A percentile compares a stretch with the other conserved stretches of the same genome.
Evolutionary conservation across 2,329 filamentous ascomycete species (phyloP).

Genomic region (Grosmannia clavigera): DNA sequence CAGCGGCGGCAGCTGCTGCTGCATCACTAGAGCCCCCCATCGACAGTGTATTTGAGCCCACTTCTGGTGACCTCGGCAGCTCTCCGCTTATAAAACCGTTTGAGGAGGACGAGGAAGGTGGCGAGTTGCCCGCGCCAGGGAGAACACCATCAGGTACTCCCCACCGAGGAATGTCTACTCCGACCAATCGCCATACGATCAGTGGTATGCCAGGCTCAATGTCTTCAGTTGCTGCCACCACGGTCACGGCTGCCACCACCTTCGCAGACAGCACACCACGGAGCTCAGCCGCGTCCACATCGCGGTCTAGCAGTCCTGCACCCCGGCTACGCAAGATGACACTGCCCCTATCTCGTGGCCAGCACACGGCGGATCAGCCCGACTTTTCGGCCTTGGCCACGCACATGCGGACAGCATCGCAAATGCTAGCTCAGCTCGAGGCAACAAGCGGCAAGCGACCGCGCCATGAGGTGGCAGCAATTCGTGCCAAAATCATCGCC

Average conservation of each 20-base stretch:
- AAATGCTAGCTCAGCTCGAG: slow-evolving; percentile 77
- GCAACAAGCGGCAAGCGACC: slow-evolving; percentile 70
- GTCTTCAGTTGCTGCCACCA: slow-evolving; percentile 50
- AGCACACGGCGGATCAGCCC: slow-evolving; percentile 50
- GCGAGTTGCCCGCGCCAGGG: neutral
- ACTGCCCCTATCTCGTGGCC: slow-evolving; percentile 34
- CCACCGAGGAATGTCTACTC: slow-evolving; percentile 2
- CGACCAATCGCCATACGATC: slow-evolving; percentile 5
- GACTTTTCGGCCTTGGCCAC: slow-evolving; percentile 75
- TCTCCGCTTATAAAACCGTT: slow-evolving; percentile 53
- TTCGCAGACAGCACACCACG: slow-evolving; percentile 53
- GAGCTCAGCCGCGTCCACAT: slow-evolving; percentile 56
- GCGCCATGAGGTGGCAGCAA: slow-evolving; percentile 68
- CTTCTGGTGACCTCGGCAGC: slow-evolving; percentile 63
- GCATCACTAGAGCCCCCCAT: slow-evolving; percentile 30
- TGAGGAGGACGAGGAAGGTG: slow-evolving; percentile 29
- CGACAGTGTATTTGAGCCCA: slow-evolving; percentile 78
- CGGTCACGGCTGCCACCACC: slow-evolving; percentile 50
- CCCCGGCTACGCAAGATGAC: slow-evolving; percentile 44
- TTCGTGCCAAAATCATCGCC: slow-evolving; percentile 75
- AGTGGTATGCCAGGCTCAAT: slow-evolving; percentile 1
- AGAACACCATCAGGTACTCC: neutral
- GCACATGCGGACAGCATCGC: slow-evolving; percentile 76
- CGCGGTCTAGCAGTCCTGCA: slow-evolving; percentile 54
- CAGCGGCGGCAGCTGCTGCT: slow-evolving; percentile 13